phyloP scores from a whole-genome alignment of 225 moss, liverwort and hornwort species.

The Sphagnum contortum region DNA sequence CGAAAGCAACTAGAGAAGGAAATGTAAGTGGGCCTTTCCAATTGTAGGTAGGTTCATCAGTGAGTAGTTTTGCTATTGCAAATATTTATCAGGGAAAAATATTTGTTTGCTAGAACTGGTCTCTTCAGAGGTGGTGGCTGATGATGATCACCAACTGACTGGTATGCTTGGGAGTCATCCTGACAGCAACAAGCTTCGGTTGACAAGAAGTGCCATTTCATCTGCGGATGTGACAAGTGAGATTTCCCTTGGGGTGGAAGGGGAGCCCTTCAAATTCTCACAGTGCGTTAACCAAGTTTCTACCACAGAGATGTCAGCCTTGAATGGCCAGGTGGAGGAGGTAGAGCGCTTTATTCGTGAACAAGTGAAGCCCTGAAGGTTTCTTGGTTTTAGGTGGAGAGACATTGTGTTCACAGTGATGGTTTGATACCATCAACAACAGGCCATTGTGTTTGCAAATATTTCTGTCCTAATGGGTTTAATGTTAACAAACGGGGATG shows the following conservation, averaged over 20 bases:
- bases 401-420: neutral
- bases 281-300: slow-evolving; percentile 72
- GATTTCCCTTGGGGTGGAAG: slow-evolving; percentile 64
- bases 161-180: neutral
- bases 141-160: too few relatives aligned
- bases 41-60: too few relatives aligned
- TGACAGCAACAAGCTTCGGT: slow-evolving; percentile 80
- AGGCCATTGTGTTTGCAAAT: too few relatives aligned
- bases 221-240: slow-evolving; percentile 83
- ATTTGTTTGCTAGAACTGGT: too few relatives aligned
- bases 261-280: slow-evolving; percentile 56
- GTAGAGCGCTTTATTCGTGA: slow-evolving; percentile 82
- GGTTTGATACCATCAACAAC: too few relatives aligned
- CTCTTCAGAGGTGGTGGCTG: too few relatives aligned
- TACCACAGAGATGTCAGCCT: slow-evolving; percentile 56
- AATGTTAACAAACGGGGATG: too few relatives aligned
- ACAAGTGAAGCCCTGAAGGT: slow-evolving; percentile 44
- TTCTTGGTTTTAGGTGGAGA: slow-evolving; percentile 1
- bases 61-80: too few relatives aligned
- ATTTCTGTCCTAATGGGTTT: too few relatives aligned
- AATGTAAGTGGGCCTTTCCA: slow-evolving; percentile 37
- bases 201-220: slow-evolving; percentile 53
- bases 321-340: slow-evolving; percentile 46
- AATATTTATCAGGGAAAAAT: too few relatives aligned
- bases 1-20: slow-evolving; percentile 93